Conservation (phyloP, 2,329 filamentous ascomycete genomes). For the Aquanectria penicillioides region DNA sequence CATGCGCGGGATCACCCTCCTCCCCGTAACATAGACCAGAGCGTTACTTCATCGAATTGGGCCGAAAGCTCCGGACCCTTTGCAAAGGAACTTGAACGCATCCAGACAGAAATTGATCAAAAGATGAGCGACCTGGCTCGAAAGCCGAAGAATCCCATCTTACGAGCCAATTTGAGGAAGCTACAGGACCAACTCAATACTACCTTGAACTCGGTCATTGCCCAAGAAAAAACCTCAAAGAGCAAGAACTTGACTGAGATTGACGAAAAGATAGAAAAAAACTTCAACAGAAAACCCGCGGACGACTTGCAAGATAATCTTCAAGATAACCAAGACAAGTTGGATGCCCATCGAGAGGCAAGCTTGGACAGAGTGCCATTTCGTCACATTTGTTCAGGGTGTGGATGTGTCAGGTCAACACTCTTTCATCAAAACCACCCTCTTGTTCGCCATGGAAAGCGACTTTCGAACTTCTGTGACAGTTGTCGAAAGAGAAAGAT, state of each 20-base stretch:
- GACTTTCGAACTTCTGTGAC: slow-evolving; percentile 48
- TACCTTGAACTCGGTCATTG: slow-evolving; percentile 41
- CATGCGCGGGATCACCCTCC: no score
- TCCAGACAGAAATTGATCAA: slow-evolving; percentile 42
- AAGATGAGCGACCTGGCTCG: slow-evolving; percentile 38
- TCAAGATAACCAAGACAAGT: neutral
- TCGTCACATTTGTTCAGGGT: slow-evolving; percentile 50
- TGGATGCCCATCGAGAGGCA: slow-evolving; percentile 20
- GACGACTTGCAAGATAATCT: no score
- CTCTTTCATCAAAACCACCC: slow-evolving; percentile 49
- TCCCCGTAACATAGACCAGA: neutral
- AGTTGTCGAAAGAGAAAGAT: slow-evolving; percentile 45
- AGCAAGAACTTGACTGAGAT: neutral
- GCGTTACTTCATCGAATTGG: neutral
- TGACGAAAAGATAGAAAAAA: neutral
- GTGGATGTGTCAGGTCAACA: slow-evolving; percentile 48
- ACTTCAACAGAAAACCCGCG: no score
- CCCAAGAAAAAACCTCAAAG: slow-evolving; percentile 5
- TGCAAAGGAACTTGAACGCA: slow-evolving; percentile 35
- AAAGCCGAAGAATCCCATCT: slow-evolving; percentile 30
- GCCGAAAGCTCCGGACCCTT: slow-evolving; percentile 19
- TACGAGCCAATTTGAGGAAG: slow-evolving; percentile 38
- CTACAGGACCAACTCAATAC: slow-evolving; percentile 45
- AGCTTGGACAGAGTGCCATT: slow-evolving; percentile 33
- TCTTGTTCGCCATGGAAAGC: slow-evolving; percentile 30